phyloP scores from a whole-genome alignment of 192 early-diverging fungal species.

The Rhizophagus clarus region DNA sequence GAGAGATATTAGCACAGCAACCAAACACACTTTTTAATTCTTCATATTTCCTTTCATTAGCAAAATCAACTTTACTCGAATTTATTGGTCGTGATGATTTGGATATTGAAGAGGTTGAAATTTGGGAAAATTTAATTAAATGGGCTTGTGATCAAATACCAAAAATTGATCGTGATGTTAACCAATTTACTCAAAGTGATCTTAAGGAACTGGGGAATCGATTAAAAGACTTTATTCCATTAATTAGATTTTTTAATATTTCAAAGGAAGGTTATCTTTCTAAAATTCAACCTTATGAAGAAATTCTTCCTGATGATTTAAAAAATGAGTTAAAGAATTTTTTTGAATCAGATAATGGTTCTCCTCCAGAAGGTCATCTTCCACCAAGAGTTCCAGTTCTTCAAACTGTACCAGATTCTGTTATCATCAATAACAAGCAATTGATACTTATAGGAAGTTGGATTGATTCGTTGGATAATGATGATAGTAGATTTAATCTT shows the following conservation, averaged over 20 bases:
- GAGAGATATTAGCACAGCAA: background rate
- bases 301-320: background rate
- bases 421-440: background rate
- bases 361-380: background rate
- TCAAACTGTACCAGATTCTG: background rate
- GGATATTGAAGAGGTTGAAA: background rate
- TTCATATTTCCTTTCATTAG: background rate
- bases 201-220: background rate
- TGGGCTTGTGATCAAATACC: background rate
- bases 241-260: constrained; percentile 12
- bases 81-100: background rate
- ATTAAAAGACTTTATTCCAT: background rate
- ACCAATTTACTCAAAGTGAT: background rate
- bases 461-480: background rate
- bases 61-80: background rate
- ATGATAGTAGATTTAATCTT: background rate
- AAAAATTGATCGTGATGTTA: background rate
- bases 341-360: background rate
- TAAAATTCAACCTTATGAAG: background rate
- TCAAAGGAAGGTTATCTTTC: background rate
- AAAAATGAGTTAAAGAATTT: background rate
- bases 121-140: constrained; percentile 3
- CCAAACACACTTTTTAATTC: background rate
- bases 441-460: background rate
- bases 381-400: background rate